Percentiles rank a stretch among this genome's conserved stretches.
Evolutionary conservation across 306 rosid genomes (phyloP).

Genomic region (Vicia faba): DNA sequence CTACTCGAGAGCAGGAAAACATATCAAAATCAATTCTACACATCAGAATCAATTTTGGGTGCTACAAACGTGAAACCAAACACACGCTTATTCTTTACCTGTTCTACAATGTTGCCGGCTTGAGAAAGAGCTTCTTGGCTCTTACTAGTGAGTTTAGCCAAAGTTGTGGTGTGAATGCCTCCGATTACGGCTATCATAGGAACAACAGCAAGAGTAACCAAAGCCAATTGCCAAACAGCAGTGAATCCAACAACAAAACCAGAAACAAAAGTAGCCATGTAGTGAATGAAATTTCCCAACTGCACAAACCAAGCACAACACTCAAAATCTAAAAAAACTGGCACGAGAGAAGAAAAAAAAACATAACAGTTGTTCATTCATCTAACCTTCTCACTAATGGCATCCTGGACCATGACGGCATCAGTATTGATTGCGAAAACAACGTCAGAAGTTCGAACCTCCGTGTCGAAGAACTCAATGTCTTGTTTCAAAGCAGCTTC

Average conservation of each 20-base stretch:
- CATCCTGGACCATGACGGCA: slow-evolving; percentile 96
- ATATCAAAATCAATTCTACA: too few species aligned
- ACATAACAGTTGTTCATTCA: not conserved
- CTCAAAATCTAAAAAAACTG: slow-evolving; percentile 29
- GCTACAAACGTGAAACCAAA: too few species aligned
- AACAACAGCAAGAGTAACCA: slow-evolving; percentile 92
- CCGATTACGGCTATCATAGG: slow-evolving; percentile 95
- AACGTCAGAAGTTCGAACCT: slow-evolving; percentile 94
- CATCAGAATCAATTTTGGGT: too few species aligned
- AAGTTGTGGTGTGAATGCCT: slow-evolving; percentile 78
- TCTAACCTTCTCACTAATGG: slow-evolving; percentile 94
- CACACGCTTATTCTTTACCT: slow-evolving; percentile 47
- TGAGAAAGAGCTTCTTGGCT: slow-evolving; percentile 91
- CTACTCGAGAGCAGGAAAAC: too few species aligned
- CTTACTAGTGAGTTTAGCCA: slow-evolving; percentile 81
- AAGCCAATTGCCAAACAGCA: slow-evolving; percentile 96
- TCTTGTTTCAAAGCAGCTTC: slow-evolving; percentile 93
- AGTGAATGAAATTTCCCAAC: slow-evolving; percentile 95
- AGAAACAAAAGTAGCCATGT: slow-evolving; percentile 96
- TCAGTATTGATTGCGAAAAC: slow-evolving; percentile 88
- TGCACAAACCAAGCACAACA: slow-evolving; percentile 45
- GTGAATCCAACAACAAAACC: slow-evolving; percentile 96
- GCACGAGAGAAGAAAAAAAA: not conserved
- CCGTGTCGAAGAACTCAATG: slow-evolving; percentile 84
- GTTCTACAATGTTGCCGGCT: slow-evolving; percentile 93